These are phyloP conservation scores for Ophiosphaerella narmari DNA, from an alignment of 2,329 filamentous ascomycete genomes.

Conservation along the genomic window DNA sequence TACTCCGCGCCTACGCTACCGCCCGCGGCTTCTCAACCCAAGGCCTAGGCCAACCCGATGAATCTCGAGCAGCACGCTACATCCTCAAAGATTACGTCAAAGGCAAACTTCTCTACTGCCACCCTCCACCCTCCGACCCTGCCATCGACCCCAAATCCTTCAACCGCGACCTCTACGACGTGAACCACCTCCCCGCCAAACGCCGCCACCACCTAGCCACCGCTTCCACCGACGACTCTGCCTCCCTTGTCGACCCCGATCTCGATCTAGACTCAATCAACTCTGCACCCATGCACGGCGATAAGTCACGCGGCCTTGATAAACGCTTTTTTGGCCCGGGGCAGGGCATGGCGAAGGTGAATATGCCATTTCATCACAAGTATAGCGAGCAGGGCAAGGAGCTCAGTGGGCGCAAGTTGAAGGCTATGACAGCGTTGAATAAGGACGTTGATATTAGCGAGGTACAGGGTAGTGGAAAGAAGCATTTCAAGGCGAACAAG, in stretches of 20 bases:
- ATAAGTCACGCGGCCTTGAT: conserved; percentile 79
- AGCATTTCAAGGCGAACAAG: conserved; percentile 86
- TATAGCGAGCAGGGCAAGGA: conserved; percentile 86
- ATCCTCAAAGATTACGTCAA: conserved; percentile 97
- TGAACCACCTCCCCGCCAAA: conserved; percentile 79
- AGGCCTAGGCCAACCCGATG: conserved; percentile 88
- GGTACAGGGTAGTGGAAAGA: conserved; percentile 75
- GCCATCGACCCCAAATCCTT: conserved; percentile 73
- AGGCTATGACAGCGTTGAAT: conserved; percentile 79
- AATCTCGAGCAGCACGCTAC: conserved; percentile 86
- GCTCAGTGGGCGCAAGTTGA: conserved; percentile 81
- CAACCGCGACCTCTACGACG: conserved; percentile 87
- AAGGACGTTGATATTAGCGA: conserved; percentile 84
- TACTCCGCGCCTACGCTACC: conserved; percentile 82
- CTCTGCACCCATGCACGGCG: conserved; percentile 56
- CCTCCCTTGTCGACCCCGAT: conserved; percentile 50
- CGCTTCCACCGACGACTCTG: conserved; percentile 38
- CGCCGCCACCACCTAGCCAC: conserved; percentile 68
- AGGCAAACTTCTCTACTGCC: conserved; percentile 90
- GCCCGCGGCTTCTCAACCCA: conserved; percentile 90
- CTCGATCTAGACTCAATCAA: conserved; percentile 55
- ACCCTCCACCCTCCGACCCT: conserved; percentile 75
- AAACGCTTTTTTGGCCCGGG: conserved; percentile 82
- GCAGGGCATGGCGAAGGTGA: conserved; percentile 66
- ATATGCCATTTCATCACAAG: conserved; percentile 85